A percentile compares a stretch with the other conserved stretches of the same genome.
phyloP scores from a whole-genome alignment of 2,329 filamentous ascomycete species.

The Hypoxylon sp. region DNA sequence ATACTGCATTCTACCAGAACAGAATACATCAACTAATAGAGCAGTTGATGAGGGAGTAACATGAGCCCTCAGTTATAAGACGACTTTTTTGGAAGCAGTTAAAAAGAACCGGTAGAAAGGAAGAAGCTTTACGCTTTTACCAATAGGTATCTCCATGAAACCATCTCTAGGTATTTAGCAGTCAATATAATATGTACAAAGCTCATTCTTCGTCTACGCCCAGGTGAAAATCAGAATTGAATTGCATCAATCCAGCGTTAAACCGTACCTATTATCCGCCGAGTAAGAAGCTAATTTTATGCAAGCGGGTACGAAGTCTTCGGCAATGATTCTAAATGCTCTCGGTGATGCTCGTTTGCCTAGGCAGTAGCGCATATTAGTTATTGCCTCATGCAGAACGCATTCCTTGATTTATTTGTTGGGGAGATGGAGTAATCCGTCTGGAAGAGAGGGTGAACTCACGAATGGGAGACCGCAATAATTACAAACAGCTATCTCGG shows the following conservation, averaged over 20 bases:
- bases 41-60: neutral
- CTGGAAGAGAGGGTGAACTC: constrained; percentile 57
- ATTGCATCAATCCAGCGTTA: constrained; percentile 24
- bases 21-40: too few relatives aligned
- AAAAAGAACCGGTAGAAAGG: neutral
- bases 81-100: too few relatives aligned
- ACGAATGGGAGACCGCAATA: constrained; percentile 97
- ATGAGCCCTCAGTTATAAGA: too few relatives aligned
- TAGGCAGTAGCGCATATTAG: constrained; percentile 57
- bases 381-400: constrained; percentile 23
- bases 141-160: constrained; percentile 19
- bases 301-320: constrained; percentile 84
- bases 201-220: constrained; percentile 27
- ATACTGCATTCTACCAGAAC: neutral
- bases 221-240: constrained; percentile 27
- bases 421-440: neutral
- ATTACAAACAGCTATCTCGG: constrained; percentile 88
- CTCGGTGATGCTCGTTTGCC: constrained; percentile 91
- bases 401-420: neutral
- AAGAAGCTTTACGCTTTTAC: constrained; percentile 6
- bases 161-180: constrained; percentile 43
- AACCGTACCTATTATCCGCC: constrained; percentile 5
- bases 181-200: constrained; percentile 49
- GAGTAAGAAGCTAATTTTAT: constrained; percentile 50
- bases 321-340: constrained; percentile 85